These are phyloP conservation scores for Monascus ruber DNA, from an alignment of 2,329 filamentous ascomycete species.

Conservation along the genomic window DNA sequence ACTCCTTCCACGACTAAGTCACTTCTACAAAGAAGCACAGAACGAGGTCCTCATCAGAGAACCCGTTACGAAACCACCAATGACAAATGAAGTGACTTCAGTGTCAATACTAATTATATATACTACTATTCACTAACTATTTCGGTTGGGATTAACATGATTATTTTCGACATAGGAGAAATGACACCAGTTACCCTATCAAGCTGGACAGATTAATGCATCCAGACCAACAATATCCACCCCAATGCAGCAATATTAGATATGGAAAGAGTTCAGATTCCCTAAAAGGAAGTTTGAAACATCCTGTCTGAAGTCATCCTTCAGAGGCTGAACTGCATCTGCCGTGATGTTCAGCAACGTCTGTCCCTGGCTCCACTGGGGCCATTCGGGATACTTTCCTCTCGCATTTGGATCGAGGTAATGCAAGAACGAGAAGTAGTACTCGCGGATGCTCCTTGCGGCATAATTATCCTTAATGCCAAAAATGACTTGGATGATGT, in stretches of 20 bases:
- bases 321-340: constrained; percentile 24
- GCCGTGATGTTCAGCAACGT: constrained; percentile 42
- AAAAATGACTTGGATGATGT: constrained; percentile 58
- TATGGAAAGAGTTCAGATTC: constrained; percentile 13
- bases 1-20: too few relatives aligned
- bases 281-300: constrained; percentile 31
- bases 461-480: constrained; percentile 54
- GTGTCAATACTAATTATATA: too few relatives aligned
- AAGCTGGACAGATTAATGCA: too few relatives aligned
- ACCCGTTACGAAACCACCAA: too few relatives aligned
- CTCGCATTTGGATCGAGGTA: constrained; percentile 56
- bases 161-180: too few relatives aligned
- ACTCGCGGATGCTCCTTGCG: constrained; percentile 48
- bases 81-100: too few relatives aligned
- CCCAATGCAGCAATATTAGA: constrained; percentile 5
- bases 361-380: constrained; percentile 40
- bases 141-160: too few relatives aligned
- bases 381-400: constrained; percentile 37
- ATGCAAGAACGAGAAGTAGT: constrained; percentile 63
- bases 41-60: too few relatives aligned
- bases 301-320: constrained; percentile 40
- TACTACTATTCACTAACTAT: too few relatives aligned
- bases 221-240: too few relatives aligned
- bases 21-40: too few relatives aligned
- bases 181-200: too few relatives aligned